Evolutionary conservation across 2,329 filamentous ascomycete genomes (phyloP), one percentile per base, ranked within the genome.

Genomic region (Chaetomiaceae sp.): DNA sequence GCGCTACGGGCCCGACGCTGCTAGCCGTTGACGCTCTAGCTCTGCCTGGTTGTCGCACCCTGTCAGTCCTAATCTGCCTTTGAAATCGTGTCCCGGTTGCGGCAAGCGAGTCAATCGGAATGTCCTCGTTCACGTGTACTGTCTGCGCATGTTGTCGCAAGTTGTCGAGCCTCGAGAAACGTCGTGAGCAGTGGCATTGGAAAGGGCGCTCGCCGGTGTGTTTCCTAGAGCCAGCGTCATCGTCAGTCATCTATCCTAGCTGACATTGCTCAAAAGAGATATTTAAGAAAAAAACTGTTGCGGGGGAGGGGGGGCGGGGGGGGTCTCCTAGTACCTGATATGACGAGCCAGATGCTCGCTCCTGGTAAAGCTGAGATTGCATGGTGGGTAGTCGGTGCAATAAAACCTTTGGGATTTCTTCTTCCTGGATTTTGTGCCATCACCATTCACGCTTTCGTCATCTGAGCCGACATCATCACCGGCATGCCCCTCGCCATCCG

Each of bases 151-250:
- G 94, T 67, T 99, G 94, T 54, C 94, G 84, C 47, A 99, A 75
- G 66, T 99, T 99, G 69, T 99, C 92, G 41, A 97, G 80, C 44
- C 92, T 83, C 9, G 94, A 97, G 68, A 99, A 99, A 51, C 90
- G 83, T 46, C 94, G 83, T 2, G 87, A 89, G 70, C 94, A 99
- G 69, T 97, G 94, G 62, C 94, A 99, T 70, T 95, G 88, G 64
- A 97, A 99, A 0, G 94, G 94, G 25, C 94, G 85, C 74, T 99
- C 94, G 48, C 94, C 94, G 0, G 94, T 99, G 66, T 99, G 94
- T 80, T 97, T 97, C 64, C 90, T 94, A 58, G 0, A 5, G 23
- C 9, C 16, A 5, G 4, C 11, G 4, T 16, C 11, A 25, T 36
- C 4, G 48, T 51, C 42, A 51, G 42, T 18, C 9, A 68, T 18